phyloP scores from a whole-genome alignment of 306 rosid genomes.

The Medicago ruthenica region DNA sequence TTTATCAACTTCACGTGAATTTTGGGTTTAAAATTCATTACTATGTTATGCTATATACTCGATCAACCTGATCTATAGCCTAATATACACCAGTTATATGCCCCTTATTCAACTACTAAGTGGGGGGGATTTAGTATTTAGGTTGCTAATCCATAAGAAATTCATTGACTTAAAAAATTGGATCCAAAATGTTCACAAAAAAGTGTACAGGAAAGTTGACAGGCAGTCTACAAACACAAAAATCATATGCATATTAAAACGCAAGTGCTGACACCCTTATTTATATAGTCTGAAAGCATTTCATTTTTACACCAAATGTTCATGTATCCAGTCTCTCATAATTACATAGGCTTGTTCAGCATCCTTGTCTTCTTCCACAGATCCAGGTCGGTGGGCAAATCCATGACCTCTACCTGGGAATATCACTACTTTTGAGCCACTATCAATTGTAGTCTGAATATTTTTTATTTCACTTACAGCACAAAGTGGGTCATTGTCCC shows the following conservation, averaged over 20 bases:
- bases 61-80: not conserved
- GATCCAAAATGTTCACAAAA: not conserved
- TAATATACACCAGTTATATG: not conserved
- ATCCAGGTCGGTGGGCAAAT: constrained; percentile 78
- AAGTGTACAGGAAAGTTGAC: not conserved
- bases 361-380: constrained; percentile 80
- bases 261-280: not conserved
- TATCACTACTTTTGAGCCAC: constrained; percentile 55
- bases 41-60: not conserved
- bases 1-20: not conserved
- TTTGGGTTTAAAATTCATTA: not conserved
- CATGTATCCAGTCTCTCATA: constrained; percentile 73
- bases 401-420: constrained; percentile 81
- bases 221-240: not conserved
- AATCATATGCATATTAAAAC: not conserved
- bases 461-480: constrained; percentile 49
- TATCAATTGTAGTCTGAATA: constrained; percentile 50
- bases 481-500: constrained; percentile 77
- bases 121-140: not conserved
- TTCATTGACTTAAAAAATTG: not conserved
- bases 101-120: not conserved
- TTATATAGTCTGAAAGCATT: not conserved
- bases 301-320: constrained; percentile 48
- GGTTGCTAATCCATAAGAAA: not conserved
- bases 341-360: constrained; percentile 76